Percentiles rank a stretch among this genome's conserved stretches.
phyloP scores from a whole-genome alignment of 768 basidiomycete species.

The Holtermannia corniformis region DNA sequence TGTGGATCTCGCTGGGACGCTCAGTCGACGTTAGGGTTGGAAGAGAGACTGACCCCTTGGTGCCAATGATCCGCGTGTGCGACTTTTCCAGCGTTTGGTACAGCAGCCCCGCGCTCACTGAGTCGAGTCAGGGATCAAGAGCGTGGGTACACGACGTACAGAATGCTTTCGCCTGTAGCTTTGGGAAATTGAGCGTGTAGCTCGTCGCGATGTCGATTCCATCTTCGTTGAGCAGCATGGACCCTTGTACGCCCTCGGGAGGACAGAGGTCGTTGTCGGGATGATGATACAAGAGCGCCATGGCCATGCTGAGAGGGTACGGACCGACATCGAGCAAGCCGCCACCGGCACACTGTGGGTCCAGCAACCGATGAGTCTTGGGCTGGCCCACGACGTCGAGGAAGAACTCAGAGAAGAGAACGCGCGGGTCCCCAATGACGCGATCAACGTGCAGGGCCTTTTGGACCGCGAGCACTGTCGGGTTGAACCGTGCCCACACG shows the following conservation, averaged over 20 bases:
- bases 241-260: slow-evolving; percentile 20
- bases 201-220: slow-evolving; percentile 25
- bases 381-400: slow-evolving; percentile 25
- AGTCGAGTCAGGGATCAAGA: too few species aligned
- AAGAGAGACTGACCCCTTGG: slow-evolving; percentile 17
- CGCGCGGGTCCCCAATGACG: slow-evolving; percentile 33
- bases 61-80: slow-evolving; percentile 23
- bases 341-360: slow-evolving; percentile 38
- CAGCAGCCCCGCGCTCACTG: slow-evolving; percentile 19
- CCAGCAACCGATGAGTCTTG: slow-evolving; percentile 30
- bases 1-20: slow-evolving; percentile 16
- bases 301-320: slow-evolving; percentile 13
- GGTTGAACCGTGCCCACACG: slow-evolving; percentile 42
- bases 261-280: slow-evolving; percentile 27
- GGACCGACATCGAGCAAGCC: slow-evolving; percentile 40
- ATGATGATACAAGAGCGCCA: slow-evolving; percentile 32
- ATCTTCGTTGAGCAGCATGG: slow-evolving; percentile 17
- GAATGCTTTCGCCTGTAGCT: slow-evolving; percentile 13
- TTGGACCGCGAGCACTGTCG: slow-evolving; percentile 29
- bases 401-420: slow-evolving; percentile 31
- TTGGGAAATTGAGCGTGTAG: slow-evolving; percentile 22
- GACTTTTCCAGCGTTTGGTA: slow-evolving; percentile 5
- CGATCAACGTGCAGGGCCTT: slow-evolving; percentile 27
- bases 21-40: background rate
- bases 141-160: slow-evolving; percentile 1